Base-by-base conservation (phyloP, 192 early-diverging fungal genomes). In the Pilobolus umbonatus region DNA sequence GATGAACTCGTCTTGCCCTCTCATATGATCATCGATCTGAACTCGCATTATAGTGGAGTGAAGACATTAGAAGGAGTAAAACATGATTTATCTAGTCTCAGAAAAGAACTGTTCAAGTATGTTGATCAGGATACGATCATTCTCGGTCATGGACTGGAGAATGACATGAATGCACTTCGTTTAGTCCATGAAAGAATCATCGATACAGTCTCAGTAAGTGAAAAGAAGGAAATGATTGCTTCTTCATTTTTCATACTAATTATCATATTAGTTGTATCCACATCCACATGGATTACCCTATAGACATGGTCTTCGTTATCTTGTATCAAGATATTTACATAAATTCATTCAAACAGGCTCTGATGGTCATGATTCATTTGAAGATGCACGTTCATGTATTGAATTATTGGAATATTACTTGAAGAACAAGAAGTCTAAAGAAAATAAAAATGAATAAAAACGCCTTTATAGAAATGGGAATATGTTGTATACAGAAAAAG, bases 1-100 rank as follows among this genome's bases (percentile, higher is more conserved):
- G 86, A 86, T 71, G 83, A 86, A 58, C 64, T 86, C 0, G 79
- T 83, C 2, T 69, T 71, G 24, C 79, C 86, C 0, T 46, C 56
- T 7, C 65, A 73, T 57, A 65, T 69, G 21, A 68, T 88, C 19
- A 61, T 85, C n/a, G 86, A 88, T 58, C 54, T 84, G 17, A 88
- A 88, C 57, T 76, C 83, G 1, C 60, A 65, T 1, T 79, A 68
- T 55, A 78, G 77, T 60, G 86, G 86, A 2, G 75, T 88, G 6
- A 64, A 62, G 1, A 71, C 68, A 2, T 45, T 86, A 5, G 74
- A 65, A 3, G 52, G 38, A 0, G 84, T 80, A 2, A 75, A 71
- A 24, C 73, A 75, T 38, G 68, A 80, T 58, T 69, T 88, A 1
- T 57, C 62, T 12, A 60, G 71, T 28, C 62, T 80, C 12, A 40